A percentile compares a stretch with the other conserved stretches of the same genome.
Conservation (phyloP, 2,329 filamentous ascomycete genomes). For the Alternaria solani region DNA sequence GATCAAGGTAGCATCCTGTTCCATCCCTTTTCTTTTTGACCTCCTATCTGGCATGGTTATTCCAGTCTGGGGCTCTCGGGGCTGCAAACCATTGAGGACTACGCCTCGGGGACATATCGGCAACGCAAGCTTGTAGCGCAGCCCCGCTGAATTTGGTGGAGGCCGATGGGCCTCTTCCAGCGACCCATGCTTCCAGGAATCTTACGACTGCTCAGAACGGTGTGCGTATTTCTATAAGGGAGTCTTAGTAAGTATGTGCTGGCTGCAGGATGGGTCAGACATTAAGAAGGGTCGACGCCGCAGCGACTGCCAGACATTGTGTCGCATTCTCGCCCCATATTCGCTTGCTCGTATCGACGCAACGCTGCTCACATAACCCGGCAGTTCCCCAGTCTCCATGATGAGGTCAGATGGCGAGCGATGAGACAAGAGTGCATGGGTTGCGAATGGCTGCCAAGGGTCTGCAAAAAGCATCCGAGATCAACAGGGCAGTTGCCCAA, state of each 20-base stretch:
- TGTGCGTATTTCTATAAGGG: neutral
- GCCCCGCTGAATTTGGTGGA: constrained; percentile 9
- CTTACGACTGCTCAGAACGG: neutral
- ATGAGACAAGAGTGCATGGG: constrained; percentile 2
- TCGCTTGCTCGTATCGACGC: constrained; percentile 4
- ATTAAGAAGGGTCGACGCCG: constrained; percentile 1
- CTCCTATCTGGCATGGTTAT: constrained; percentile 6
- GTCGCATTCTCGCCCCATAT: neutral
- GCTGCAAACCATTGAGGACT: constrained; percentile 14
- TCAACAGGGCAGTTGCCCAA: constrained; percentile 6
- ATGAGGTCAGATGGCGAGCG: neutral
- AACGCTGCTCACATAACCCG: neutral
- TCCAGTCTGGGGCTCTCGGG: constrained; percentile 7
- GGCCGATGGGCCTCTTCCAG: neutral
- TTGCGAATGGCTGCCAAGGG: neutral
- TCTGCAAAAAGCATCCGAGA: constrained; percentile 7
- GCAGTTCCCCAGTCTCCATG: neutral
- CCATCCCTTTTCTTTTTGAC: constrained; percentile 4
- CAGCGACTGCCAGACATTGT: neutral
- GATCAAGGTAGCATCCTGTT: constrained; percentile 3
- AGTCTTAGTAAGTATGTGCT: neutral
- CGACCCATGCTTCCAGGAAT: neutral
- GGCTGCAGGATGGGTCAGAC: neutral
- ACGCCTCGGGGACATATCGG: constrained; percentile 14
- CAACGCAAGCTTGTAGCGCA: constrained; percentile 9